Conservation (phyloP, 2,329 filamentous ascomycete species). For the Lachnum nothofagi region DNA sequence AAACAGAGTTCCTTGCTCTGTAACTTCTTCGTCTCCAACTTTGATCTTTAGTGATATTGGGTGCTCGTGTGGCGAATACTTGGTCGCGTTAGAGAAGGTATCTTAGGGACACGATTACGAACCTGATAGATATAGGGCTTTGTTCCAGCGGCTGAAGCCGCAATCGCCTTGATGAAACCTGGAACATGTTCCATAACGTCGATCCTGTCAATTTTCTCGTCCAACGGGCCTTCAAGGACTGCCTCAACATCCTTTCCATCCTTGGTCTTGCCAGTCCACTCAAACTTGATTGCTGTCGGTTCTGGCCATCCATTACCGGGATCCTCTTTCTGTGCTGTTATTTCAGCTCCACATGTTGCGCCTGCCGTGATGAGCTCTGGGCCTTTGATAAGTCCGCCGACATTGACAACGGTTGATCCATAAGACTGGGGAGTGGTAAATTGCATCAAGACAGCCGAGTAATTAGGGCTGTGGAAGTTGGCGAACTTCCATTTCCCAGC, state of each 20-base stretch:
- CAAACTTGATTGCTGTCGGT: slow-evolving; percentile 67
- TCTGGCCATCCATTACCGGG: slow-evolving; percentile 82
- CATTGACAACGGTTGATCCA: slow-evolving; percentile 74
- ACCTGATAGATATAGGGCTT: slow-evolving; percentile 98
- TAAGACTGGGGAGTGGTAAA: slow-evolving; percentile 93
- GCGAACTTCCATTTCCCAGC: slow-evolving; percentile 90
- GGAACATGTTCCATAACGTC: slow-evolving; percentile 97
- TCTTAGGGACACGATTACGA: slow-evolving; percentile 27
- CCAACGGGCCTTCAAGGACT: slow-evolving; percentile 63
- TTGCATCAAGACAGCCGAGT: slow-evolving; percentile 91
- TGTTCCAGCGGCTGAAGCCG: slow-evolving; percentile 80
- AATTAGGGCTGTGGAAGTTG: slow-evolving; percentile 81
- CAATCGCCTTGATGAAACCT: slow-evolving; percentile 90
- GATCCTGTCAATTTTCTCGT: slow-evolving; percentile 69
- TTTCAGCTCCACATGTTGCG: slow-evolving; percentile 57
- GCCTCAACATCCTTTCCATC: slow-evolving; percentile 71
- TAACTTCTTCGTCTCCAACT: slow-evolving; percentile 71
- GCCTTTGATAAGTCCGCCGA: slow-evolving; percentile 77
- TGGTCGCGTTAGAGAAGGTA: slow-evolving; percentile 23
- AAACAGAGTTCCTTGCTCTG: slow-evolving; percentile 75
- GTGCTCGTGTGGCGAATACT: slow-evolving; percentile 66
- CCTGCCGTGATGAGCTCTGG: slow-evolving; percentile 74
- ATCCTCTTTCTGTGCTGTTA: slow-evolving; percentile 67
- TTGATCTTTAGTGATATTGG: slow-evolving; percentile 74
- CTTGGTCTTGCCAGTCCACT: slow-evolving; percentile 72